Conservation (phyloP, 257 asterid genomes). For the Solanum verrucosum region DNA sequence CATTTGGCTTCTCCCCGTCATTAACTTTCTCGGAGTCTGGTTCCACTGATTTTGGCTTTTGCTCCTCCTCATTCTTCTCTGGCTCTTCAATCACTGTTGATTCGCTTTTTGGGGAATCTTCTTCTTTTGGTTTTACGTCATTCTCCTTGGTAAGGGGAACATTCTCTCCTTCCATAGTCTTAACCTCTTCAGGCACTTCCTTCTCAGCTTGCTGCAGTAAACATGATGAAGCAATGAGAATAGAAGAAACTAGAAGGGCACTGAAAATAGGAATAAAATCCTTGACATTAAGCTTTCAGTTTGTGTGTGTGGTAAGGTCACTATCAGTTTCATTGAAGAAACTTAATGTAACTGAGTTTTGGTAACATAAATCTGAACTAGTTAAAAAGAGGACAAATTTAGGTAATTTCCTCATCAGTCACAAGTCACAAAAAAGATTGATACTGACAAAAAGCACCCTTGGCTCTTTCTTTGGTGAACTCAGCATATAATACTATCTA, state of each 20-base stretch:
- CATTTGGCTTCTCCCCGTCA: neutral
- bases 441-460: neutral
- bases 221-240: neutral
- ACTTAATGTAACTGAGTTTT: neutral
- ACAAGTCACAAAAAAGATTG: neutral
- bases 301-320: neutral
- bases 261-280: neutral
- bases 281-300: neutral
- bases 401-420: neutral
- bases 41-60: neutral
- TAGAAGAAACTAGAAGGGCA: neutral
- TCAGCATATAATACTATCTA: neutral
- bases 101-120: conserved; percentile 9
- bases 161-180: conserved; percentile 22
- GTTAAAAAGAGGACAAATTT: neutral
- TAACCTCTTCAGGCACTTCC: conserved; percentile 29
- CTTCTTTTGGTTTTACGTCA: conserved; percentile 16
- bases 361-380: neutral
- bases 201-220: conserved; percentile 43
- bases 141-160: conserved; percentile 21
- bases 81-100: neutral
- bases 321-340: neutral
- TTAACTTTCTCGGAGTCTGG: neutral
- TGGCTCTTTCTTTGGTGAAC: neutral
- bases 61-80: neutral